Base-by-base conservation (phyloP, 768 basidiomycete species). In the Suillus weaverae region DNA sequence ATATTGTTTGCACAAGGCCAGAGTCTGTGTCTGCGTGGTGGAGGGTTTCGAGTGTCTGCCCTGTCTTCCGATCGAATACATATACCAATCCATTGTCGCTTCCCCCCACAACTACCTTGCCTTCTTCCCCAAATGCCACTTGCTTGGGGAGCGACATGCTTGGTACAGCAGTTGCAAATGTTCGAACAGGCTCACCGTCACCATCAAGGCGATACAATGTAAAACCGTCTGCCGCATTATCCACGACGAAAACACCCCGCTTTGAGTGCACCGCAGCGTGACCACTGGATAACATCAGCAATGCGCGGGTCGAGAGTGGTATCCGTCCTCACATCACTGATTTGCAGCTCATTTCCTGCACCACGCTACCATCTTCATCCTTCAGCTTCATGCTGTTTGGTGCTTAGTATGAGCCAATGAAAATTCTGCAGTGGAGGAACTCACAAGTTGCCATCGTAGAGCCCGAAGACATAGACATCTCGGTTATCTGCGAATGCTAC, bases 401-500 rank as follows among this genome's bases (percentile, higher is more conserved):
- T 4, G 22, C 30, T 55, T 50, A 20, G 41, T 16, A 41, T 41
- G 11, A 41, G 41, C 11, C 41, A 5, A 41, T 41, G 41, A 41
- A 41, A 41, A 16, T 36, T 41, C 14, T 41, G 36, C 36, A 59
- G 36, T 59, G 36, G 56, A 59, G 16, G 35, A 3, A 64, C 63
- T 64, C 16, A 67, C 66, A 67, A 22, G 5, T 67, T 67, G 22
- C 66, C 63, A 57, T 67, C 54, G n/a, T 46, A 67, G 20, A 64
- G 41, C 7, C 66, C 63, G 53, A 67, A 67, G 0, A 67, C 38
- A 61, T 64, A 57, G 3, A 64, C 4, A 0, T 9, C 33, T 11
- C 38, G 59, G 26, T 10, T 44, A 6, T 61, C 43, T 18, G 36
- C 18, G 32, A 67, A 67, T 5, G 36, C 26, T 13, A 67, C 51